Evolutionary conservation across 345 rosid species (phyloP), one percentile per base, ranked within the genome.

Genomic region (Carallia brachiata): DNA sequence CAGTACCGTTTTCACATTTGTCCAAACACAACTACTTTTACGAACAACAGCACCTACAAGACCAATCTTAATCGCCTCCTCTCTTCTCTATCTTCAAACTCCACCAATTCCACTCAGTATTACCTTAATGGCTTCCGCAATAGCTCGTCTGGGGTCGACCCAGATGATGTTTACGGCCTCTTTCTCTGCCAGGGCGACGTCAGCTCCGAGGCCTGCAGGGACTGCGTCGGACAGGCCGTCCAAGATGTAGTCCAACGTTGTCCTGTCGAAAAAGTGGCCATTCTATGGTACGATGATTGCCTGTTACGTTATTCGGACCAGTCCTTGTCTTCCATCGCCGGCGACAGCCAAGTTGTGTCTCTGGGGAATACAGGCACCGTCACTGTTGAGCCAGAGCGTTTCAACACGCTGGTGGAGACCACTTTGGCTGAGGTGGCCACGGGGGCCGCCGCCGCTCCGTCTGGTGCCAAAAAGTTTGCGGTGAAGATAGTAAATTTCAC

Each of bases 231-330:
- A 6, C 4, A 1, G 1, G 79, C 82, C 1, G 60, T 36, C 17
- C 1, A 15, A 0, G 58, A 32, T 18, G 50, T 83, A 3, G 0
- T 4, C 31, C 64, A 60, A 39, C 47, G 1, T 28, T 84, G 88
- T 39, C 79, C 79, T 10, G 66, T 47, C 23, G 19, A 48, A n/a
- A 75, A 39, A 61, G 60, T 1, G 1, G 88, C 83, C 9, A 19
- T 70, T 50, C 50, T 75, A 27, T 78, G 85, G 86, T 78, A 73
- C 3, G 84, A 69, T 1, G 39, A 72, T 54, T 86, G 90, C 61
- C 27, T 71, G 16, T 57, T 86, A 8, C 78, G 71, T 1, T 82
- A 80, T 60, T 75, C 85, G 0, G 57, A 75, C 60, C 7, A 28
- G 12, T 39, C 62, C 34, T 63, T 80, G 62, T 48, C 60, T 53